Evolutionary conservation across 2,329 filamentous ascomycete species (phyloP).

Genomic region (Paecilomyces variotii): DNA sequence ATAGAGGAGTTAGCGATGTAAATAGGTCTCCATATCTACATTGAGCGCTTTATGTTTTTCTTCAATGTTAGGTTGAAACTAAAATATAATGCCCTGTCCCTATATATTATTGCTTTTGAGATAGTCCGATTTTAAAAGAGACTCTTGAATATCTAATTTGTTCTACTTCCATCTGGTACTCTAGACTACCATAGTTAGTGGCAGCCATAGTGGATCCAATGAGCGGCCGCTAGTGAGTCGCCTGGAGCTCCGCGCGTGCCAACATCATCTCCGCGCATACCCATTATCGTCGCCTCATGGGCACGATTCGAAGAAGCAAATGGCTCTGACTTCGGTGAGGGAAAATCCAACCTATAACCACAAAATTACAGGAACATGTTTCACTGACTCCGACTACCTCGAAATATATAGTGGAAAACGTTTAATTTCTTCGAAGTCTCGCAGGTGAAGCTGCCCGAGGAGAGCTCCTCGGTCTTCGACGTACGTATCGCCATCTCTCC

Average conservation of each 20-base stretch:
- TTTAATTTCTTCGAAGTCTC: constrained; percentile 99
- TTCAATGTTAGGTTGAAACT: neutral
- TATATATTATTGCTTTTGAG: too few species aligned
- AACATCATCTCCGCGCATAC: constrained; percentile 4
- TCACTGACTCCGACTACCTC: constrained; percentile 1
- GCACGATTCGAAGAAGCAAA: constrained; percentile 24
- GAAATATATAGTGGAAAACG: constrained; percentile 71
- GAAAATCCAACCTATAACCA: neutral
- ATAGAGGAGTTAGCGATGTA: neutral
- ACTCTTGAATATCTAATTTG: too few species aligned
- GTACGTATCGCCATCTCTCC: constrained; percentile 41
- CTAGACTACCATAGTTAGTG: neutral
- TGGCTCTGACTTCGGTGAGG: constrained; percentile 37
- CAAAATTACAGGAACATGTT: neutral
- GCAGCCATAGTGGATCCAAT: too few species aligned
- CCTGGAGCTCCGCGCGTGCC: neutral
- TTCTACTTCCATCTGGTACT: neutral
- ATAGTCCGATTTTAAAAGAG: too few species aligned
- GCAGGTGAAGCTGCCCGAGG: constrained; percentile 70
- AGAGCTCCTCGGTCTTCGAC: constrained; percentile 70
- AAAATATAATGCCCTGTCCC: too few species aligned
- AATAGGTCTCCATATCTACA: neutral
- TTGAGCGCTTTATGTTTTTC: neutral
- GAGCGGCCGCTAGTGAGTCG: too few species aligned
- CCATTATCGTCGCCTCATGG: constrained; percentile 13